These are phyloP conservation scores for Hibiscus tridactylites DNA, from an alignment of 345 rosid species.

Conservation along the genomic window DNA sequence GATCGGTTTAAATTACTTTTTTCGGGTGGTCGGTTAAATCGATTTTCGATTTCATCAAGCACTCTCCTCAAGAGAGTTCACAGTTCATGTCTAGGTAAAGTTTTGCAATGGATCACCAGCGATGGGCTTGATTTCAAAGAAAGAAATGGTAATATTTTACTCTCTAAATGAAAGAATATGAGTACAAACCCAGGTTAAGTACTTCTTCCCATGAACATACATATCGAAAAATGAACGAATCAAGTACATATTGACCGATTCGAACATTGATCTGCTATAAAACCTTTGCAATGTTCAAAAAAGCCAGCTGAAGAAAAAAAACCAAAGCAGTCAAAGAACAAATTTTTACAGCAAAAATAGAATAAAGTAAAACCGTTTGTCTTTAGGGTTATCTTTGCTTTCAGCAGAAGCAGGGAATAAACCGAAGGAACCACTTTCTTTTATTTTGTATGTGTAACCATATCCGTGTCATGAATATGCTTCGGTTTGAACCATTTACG, in stretches of 20 bases:
- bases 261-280: neutral
- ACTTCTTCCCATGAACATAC: neutral
- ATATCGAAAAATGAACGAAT: neutral
- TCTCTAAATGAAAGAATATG: neutral
- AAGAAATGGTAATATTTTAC: too few relatives aligned
- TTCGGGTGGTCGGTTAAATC: too few relatives aligned
- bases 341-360: neutral
- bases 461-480: neutral
- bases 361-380: neutral
- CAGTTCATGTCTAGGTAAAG: too few relatives aligned
- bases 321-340: neutral
- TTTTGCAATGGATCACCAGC: too few relatives aligned
- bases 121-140: too few relatives aligned
- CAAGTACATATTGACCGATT: neutral
- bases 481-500: neutral
- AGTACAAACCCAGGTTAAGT: neutral
- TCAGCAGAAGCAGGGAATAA: neutral
- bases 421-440: neutral
- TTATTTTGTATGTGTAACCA: neutral
- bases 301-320: neutral
- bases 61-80: too few relatives aligned
- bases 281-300: too few relatives aligned
- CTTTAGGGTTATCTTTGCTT: neutral
- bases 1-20: too few relatives aligned
- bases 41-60: too few relatives aligned